phyloP scores from a whole-genome alignment of 2,329 filamentous ascomycete genomes.

The Aspergillus unguis region DNA sequence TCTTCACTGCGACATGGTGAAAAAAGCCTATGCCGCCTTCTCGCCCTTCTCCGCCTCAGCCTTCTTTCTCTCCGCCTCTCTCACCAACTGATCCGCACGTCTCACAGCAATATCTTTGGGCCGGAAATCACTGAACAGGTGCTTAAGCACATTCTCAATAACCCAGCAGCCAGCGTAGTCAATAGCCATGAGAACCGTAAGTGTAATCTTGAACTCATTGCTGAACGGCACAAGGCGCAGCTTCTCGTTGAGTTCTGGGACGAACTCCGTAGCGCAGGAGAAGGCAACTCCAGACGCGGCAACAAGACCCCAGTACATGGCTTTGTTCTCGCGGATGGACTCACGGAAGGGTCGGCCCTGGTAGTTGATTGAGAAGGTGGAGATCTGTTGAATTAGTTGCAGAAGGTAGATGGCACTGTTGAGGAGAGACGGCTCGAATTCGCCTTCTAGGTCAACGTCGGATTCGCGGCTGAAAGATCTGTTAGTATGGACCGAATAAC shows the following conservation, averaged over 20 bases:
- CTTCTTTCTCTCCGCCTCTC: conserved; percentile 67
- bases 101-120: conserved; percentile 90
- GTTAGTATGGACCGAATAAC: conserved; percentile 25
- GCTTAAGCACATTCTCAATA: conserved; percentile 84
- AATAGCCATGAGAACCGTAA: conserved; percentile 79
- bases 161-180: conserved; percentile 85
- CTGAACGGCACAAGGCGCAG: conserved; percentile 90
- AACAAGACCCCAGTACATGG: conserved; percentile 97
- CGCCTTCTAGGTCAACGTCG: conserved; percentile 85
- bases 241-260: conserved; percentile 91
- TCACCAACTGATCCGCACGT: conserved; percentile 77
- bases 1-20: too few species aligned
- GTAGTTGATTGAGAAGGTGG: conserved; percentile 99
- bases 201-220: conserved; percentile 79
- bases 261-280: conserved; percentile 88
- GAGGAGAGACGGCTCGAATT: conserved; percentile 87
- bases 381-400: conserved; percentile 97
- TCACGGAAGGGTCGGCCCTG: conserved; percentile 97
- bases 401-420: conserved; percentile 97
- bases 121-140: conserved; percentile 80
- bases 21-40: too few species aligned
- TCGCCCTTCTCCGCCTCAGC: conserved; percentile 50
- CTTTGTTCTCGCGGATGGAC: conserved; percentile 88
- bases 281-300: conserved; percentile 89
- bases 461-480: conserved; percentile 47